Evolutionary conservation across 441 rosid species (phyloP).

Genomic region (Pelargonium citronellum): DNA sequence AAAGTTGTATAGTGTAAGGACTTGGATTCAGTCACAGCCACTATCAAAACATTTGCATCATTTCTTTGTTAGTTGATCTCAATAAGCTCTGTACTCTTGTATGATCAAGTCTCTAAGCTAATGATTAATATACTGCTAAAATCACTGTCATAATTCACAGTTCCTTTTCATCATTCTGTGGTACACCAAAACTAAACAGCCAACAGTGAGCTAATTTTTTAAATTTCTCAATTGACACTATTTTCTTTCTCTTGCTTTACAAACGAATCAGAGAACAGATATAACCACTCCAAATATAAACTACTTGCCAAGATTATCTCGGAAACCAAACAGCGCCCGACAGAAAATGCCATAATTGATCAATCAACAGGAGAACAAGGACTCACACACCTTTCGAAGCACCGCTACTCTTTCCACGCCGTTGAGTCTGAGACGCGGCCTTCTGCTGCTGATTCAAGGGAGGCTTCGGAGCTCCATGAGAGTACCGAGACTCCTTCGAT

Average conservation of each 20-base stretch:
- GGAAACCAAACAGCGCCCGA: slow-evolving; percentile 19
- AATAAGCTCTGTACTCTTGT: neutral
- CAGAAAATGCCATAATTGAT: neutral
- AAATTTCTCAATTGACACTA: neutral
- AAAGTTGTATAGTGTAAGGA: neutral
- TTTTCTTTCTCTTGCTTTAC: too few species aligned
- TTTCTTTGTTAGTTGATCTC: neutral
- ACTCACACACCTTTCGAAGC: slow-evolving; percentile 39
- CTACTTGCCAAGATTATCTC: neutral
- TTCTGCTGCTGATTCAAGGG: slow-evolving; percentile 37
- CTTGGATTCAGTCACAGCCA: neutral
- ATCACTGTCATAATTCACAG: neutral
- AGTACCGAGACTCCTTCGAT: slow-evolving; percentile 25
- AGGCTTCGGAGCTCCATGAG: slow-evolving; percentile 35
- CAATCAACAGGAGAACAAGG: neutral
- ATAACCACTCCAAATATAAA: neutral
- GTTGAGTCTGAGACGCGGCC: slow-evolving; percentile 36
- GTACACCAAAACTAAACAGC: neutral
- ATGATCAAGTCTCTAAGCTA: neutral
- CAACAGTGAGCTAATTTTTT: neutral
- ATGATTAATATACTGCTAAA: neutral
- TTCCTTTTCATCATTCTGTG: neutral
- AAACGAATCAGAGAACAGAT: neutral
- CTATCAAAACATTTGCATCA: neutral
- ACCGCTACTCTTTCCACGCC: slow-evolving; percentile 25